Evolutionary conservation across 1,284 basidiomycete species (phyloP).

Genomic region (Apiotrichum sp.): DNA sequence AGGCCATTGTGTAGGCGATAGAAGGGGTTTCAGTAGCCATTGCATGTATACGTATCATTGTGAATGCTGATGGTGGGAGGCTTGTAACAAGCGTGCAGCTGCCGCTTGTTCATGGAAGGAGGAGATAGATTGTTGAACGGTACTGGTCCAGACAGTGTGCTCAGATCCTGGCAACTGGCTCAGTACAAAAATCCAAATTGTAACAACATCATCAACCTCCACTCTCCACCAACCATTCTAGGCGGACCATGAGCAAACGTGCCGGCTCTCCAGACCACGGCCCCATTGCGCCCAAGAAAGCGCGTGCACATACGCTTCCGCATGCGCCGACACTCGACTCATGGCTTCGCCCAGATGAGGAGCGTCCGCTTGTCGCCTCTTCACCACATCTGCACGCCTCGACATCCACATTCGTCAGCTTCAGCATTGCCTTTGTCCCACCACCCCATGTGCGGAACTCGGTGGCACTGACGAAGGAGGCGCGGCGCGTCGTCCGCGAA

Average conservation of each 20-base stretch:
- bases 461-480: constrained; percentile 28
- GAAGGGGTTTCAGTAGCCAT: neutral
- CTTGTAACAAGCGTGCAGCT: too few species aligned
- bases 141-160: too few species aligned
- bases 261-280: neutral
- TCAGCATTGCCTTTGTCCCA: constrained; percentile 30
- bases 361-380: constrained; percentile 25
- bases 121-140: too few species aligned
- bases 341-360: constrained; percentile 35
- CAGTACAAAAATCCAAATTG: too few species aligned
- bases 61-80: too few species aligned
- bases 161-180: too few species aligned
- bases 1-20: constrained; percentile 42
- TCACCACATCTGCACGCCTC: constrained; percentile 32
- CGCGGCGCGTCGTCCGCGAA: constrained; percentile 28
- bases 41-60: constrained; percentile 20
- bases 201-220: neutral
- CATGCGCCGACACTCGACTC: constrained; percentile 22
- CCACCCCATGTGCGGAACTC: constrained; percentile 21
- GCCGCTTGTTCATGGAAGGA: too few species aligned
- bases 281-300: neutral
- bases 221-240: neutral
- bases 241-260: constrained; percentile 5
- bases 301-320: constrained; percentile 10
- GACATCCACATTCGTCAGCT: constrained; percentile 35